Base-by-base conservation (phyloP, 768 basidiomycete species). In the Lactarius trivialis region DNA sequence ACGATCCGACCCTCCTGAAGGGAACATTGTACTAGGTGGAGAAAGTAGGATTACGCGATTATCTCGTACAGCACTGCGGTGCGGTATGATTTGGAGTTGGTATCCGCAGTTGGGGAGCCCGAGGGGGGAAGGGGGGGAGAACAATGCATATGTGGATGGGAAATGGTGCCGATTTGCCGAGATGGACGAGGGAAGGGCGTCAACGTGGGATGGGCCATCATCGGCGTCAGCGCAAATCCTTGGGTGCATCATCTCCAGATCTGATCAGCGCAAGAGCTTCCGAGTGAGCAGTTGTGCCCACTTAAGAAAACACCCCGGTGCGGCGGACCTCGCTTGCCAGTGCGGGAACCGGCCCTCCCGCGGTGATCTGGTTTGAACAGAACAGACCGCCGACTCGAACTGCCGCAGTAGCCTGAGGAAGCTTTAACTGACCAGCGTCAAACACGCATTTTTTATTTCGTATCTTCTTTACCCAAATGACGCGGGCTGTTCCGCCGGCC, bases 141-240 rank as follows among this genome's bases (percentile, higher is more conserved):
- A 21, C 26, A 21, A 14, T 26, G 52, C 26, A 55, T 55, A 55
- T 39, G 48, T 60, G 60, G 59, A 43, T n/a, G n/a, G 54, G 45
- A 39, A 14, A 32, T 11, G 33, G 43, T 30, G 28, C 33, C 43
- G 53, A 52, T 14, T 30, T 43, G 17, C 55, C 48, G 50, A 60
- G 43, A 34, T 55, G 33, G 60, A 26, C 30, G 2, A 7, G 39
- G 43, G 41, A 24, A 32, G 53, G 48, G 48, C 28, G 39, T 17
- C 45, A 58, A 63, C 50, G 61, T 56, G 61, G 61, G 55, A 52
- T 52, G 55, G 26, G 39, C 26, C 53, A 63, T 63, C 57, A 59
- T 63, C 58, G 57, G 63, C 49, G 63, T 64, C 48, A 64, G 63
- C 63, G 63, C 63, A 64, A 64, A 64, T 64, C 63, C 63, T 59